A percentile compares a stretch with the other conserved stretches of the same genome.
phyloP scores from a whole-genome alignment of 169 alveolate genomes.

The Plasmodium adleri region DNA sequence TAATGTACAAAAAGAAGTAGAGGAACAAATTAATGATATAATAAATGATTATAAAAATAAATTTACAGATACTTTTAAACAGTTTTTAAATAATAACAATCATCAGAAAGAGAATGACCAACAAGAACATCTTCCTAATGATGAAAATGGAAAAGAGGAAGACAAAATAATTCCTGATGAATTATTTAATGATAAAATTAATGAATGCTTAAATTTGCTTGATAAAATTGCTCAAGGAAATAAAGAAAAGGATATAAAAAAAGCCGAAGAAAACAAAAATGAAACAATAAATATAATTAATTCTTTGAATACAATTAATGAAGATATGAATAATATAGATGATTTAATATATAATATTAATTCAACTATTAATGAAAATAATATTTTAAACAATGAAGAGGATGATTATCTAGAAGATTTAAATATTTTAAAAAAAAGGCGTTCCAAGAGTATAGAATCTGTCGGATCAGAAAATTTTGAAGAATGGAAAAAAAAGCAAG shows the following conservation, averaged over 20 bases:
- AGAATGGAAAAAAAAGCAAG: constrained; percentile 8
- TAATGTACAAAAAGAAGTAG: constrained; percentile 24
- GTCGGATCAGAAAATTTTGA: not conserved
- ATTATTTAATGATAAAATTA: constrained; percentile 35
- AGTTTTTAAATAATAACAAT: constrained; percentile 12
- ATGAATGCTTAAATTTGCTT: constrained; percentile 48
- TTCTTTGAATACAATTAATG: constrained; percentile 36
- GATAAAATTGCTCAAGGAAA: constrained; percentile 10
- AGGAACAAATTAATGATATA: constrained; percentile 58
- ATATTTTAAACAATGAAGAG: constrained; percentile 32
- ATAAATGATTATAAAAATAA: constrained; percentile 52
- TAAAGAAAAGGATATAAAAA: not conserved
- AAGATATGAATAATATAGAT: constrained; percentile 55
- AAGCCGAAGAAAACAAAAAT: constrained; percentile 18
- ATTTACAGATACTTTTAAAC: constrained; percentile 37
- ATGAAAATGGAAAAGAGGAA: not conserved
- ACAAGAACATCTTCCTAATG: not conserved
- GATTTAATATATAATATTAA: constrained; percentile 40
- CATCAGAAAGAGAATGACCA: not conserved
- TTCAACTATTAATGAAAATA: constrained; percentile 15
- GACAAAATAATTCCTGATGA: not conserved
- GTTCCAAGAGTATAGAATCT: constrained; percentile 9
- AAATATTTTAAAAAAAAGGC: constrained; percentile 1
- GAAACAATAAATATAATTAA: constrained; percentile 15
- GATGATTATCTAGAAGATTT: constrained; percentile 24